Conservation (phyloP, 805 yeast species). For the Isabelozyma rhagii region DNA sequence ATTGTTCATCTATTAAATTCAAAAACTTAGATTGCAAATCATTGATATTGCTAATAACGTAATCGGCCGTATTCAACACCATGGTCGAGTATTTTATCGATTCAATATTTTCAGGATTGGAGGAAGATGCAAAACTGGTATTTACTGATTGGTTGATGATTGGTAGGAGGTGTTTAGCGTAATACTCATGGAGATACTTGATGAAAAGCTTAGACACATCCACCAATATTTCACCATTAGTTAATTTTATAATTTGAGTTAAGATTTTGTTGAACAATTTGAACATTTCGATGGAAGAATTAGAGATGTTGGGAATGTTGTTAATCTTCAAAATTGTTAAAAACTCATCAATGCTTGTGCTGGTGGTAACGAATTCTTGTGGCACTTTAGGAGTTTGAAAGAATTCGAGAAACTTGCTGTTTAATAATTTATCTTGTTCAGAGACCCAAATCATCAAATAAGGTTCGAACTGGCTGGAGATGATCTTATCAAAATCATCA, state of each 20-base stretch:
- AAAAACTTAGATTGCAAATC: constrained; percentile 67
- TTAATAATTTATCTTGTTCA: constrained; percentile 69
- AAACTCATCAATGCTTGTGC: constrained; percentile 19
- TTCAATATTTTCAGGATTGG: constrained; percentile 57
- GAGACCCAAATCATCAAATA: constrained; percentile 81
- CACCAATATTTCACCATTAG: constrained; percentile 46
- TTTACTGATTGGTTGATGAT: constrained; percentile 16
- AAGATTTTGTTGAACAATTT: constrained; percentile 70
- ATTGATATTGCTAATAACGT: constrained; percentile 70
- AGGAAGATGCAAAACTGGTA: not conserved
- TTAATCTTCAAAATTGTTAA: constrained; percentile 40
- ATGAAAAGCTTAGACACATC: constrained; percentile 58
- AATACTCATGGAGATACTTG: constrained; percentile 55
- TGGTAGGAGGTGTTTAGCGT: constrained; percentile 28
- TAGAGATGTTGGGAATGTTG: constrained; percentile 64
- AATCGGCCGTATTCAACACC: constrained; percentile 85
- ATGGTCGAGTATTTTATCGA: constrained; percentile 66
- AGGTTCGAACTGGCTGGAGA: constrained; percentile 76
- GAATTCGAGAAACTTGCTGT: constrained; percentile 62
- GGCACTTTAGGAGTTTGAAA: constrained; percentile 56
- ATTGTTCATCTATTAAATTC: constrained; percentile 34
- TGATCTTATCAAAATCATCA: constrained; percentile 40
- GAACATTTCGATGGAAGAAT: constrained; percentile 85
- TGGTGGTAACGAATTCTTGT: constrained; percentile 22
- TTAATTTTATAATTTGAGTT: constrained; percentile 52